These are phyloP conservation scores for Leptographium wingfieldii DNA, from an alignment of 2,329 filamentous ascomycete species.

Conservation along the genomic window DNA sequence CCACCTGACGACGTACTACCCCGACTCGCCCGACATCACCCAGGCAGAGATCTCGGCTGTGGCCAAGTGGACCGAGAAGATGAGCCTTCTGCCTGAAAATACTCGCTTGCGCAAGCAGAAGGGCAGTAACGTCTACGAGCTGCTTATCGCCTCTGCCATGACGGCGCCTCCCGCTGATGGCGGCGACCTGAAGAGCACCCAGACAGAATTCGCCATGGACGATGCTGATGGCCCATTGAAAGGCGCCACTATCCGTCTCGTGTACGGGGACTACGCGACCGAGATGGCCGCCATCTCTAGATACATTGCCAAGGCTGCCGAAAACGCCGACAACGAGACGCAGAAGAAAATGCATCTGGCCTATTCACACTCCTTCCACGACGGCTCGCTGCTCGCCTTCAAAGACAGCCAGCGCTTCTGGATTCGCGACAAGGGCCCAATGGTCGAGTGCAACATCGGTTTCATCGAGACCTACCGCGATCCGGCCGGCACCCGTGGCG, in stretches of 20 bases:
- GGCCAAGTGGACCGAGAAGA: constrained; percentile 60
- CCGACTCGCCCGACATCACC: constrained; percentile 60
- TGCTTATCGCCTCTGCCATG: constrained; percentile 60
- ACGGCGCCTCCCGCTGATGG: constrained; percentile 46
- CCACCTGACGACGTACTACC: constrained; percentile 74
- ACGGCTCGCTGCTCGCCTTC: constrained; percentile 63
- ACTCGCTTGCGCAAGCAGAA: constrained; percentile 58
- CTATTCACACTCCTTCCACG: constrained; percentile 63
- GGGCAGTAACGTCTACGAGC: constrained; percentile 44
- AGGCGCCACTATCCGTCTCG: constrained; percentile 56
- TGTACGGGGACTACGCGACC: constrained; percentile 61
- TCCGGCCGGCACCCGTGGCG: constrained; percentile 65
- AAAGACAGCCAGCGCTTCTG: constrained; percentile 71
- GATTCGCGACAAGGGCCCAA: constrained; percentile 73
- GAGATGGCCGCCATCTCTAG: constrained; percentile 58
- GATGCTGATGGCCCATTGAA: constrained; percentile 47
- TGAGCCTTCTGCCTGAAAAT: constrained; percentile 59
- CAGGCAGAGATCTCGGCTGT: constrained; percentile 62
- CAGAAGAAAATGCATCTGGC: constrained; percentile 62
- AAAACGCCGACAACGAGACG: constrained; percentile 59
- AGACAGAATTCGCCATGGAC: constrained; percentile 45
- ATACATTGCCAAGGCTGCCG: constrained; percentile 55
- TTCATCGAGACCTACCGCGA: constrained; percentile 83
- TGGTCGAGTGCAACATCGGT: constrained; percentile 68
- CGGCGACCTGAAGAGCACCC: constrained; percentile 52